Evolutionary conservation across 2,329 filamentous ascomycete species (phyloP), one percentile per base, ranked within the genome.

Genomic region (Colletotrichum tropicicola): DNA sequence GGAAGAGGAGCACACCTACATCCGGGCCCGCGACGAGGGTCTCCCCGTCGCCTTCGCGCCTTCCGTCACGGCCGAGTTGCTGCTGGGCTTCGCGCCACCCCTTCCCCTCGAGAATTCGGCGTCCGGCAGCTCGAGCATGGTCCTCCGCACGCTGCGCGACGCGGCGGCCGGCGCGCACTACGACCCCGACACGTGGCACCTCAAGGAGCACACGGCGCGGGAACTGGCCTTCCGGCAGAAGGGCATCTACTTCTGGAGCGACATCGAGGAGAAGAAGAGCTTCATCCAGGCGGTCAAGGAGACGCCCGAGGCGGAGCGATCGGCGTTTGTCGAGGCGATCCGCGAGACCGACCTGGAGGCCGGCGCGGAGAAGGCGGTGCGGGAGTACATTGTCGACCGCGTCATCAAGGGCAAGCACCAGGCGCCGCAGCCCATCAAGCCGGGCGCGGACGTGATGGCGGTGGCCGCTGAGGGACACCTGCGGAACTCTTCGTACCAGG

Each of bases 371-470:
- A 74, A 79, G 60, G 70, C 73, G 1, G 66, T 80, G 13, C 70
- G 72, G 39, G 69, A 73, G 66, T 73, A 73, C 39, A 72, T 81
- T 17, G 43, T 76, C 27, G 71, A 77, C 23, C 67, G 68, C 37
- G 77, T 74, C 17, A 68, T 82, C 35, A 68, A 70, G 55, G 80
- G 80, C 0, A 71, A 76, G 71, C 73, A 80, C 66, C 76, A 79
- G 71, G 69, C 73, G 47, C 74, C 77, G 39, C 68, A 70, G 69
- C 75, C 73, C 55, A 72, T 75, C 15, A 8, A 13, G 21, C 37
- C 10, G 12, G 41, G 28, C 47, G 44, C 27, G 37, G 77, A 80
- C 27, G 70, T 77, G 6, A 66, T 76, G 6, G 75, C 73, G 19
- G 43, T 78, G 39, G 71, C 78, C 43, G 73, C 76, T 59, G 73